Evolutionary conservation across 306 rosid species (phyloP).

Genomic region (Castanea mollissima): DNA sequence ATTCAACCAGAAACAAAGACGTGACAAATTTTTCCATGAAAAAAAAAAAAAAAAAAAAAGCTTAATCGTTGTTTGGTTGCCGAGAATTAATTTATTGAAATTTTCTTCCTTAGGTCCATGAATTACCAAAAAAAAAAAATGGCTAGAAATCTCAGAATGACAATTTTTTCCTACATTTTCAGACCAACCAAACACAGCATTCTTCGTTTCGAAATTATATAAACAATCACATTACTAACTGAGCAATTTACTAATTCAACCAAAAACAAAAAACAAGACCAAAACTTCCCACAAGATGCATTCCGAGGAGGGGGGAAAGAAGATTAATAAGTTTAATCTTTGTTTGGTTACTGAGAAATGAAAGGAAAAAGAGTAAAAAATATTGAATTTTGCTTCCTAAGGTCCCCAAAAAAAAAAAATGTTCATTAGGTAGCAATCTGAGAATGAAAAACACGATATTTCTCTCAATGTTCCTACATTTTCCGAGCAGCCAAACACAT

Average conservation of each 20-base stretch:
- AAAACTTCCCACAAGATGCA: too few species aligned
- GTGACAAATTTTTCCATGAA: background rate
- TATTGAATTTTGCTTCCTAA: background rate
- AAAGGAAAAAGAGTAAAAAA: background rate
- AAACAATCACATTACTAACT: too few species aligned
- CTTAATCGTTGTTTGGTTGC: background rate
- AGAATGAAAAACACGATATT: background rate
- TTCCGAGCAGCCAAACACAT: background rate
- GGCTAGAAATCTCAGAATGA: too few species aligned
- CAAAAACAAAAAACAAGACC: too few species aligned
- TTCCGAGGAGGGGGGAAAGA: too few species aligned
- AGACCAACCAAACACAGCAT: too few species aligned
- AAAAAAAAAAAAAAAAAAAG: background rate
- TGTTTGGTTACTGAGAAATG: background rate
- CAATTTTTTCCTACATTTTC: too few species aligned
- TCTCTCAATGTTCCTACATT: conserved; percentile 1
- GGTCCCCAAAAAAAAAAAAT: background rate
- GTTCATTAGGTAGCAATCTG: background rate
- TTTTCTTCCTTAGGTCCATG: too few species aligned
- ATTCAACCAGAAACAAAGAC: background rate
- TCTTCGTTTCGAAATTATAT: too few species aligned
- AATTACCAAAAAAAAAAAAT: too few species aligned
- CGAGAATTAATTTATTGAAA: background rate
- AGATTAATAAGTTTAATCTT: too few species aligned
- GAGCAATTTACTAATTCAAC: too few species aligned